A percentile compares a stretch with the other conserved stretches of the same genome.
phyloP scores from a whole-genome alignment of 1,284 basidiomycete species.

The Schizophyllum amplum region DNA sequence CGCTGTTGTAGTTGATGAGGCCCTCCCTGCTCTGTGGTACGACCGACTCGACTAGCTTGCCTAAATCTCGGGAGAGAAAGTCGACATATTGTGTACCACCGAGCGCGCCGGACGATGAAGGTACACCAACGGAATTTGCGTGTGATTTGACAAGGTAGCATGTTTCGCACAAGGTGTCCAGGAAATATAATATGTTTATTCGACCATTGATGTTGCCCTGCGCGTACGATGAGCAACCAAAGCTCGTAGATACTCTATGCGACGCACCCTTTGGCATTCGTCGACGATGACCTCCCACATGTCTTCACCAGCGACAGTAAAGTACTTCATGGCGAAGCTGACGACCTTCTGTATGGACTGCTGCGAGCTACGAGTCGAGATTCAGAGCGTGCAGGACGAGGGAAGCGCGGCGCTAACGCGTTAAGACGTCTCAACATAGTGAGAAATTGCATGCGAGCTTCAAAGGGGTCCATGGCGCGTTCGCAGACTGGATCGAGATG shows the following conservation, averaged over 20 bases:
- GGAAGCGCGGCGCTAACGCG: constrained; percentile 50
- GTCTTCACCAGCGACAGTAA: constrained; percentile 77
- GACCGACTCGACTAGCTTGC: constrained; percentile 70
- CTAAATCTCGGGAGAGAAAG: constrained; percentile 67
- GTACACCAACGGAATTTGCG: constrained; percentile 33
- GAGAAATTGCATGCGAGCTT: constrained; percentile 84
- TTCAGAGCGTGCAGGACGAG: constrained; percentile 9
- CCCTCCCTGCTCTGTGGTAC: constrained; percentile 80
- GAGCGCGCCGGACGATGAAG: constrained; percentile 14
- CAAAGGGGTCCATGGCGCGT: constrained; percentile 73
- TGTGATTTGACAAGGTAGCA: constrained; percentile 60
- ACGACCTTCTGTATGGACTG: constrained; percentile 89
- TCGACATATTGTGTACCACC: constrained; percentile 61
- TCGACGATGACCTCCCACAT: constrained; percentile 93
- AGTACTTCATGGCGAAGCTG: constrained; percentile 80
- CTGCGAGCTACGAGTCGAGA: constrained; percentile 54
- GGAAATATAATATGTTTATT: constrained; percentile 89
- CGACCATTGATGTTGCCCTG: constrained; percentile 84
- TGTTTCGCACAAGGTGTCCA: constrained; percentile 81
- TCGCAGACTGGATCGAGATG: background rate
- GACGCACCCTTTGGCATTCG: constrained; percentile 73
- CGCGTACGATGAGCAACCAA: background rate
- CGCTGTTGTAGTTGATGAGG: constrained; percentile 77
- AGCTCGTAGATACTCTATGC: background rate
- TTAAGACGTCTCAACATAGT: constrained; percentile 64